Evolutionary conservation across 2,329 filamentous ascomycete genomes (phyloP).

Genomic region (Phialophora macrospora): DNA sequence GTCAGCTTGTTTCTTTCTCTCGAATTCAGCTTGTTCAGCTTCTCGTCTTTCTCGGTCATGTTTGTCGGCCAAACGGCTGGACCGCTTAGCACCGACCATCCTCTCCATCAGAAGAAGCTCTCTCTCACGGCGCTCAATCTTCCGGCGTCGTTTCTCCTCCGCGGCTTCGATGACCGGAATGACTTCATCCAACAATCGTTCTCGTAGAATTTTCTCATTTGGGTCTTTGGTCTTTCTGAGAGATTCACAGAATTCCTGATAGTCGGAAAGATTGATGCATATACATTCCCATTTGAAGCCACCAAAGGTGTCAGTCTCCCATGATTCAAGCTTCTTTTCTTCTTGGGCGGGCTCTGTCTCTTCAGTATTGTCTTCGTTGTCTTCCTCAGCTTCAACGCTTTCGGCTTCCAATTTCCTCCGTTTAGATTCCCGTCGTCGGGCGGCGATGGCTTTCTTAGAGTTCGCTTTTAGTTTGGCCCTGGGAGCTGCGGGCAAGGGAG

Average conservation of each 20-base stretch:
- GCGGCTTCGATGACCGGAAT: constrained; percentile 83
- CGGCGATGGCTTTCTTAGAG: constrained; percentile 67
- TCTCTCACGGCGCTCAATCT: constrained; percentile 74
- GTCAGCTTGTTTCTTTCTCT: constrained; percentile 68
- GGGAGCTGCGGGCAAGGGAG: constrained; percentile 61
- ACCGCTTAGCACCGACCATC: constrained; percentile 91
- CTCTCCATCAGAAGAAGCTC: constrained; percentile 82
- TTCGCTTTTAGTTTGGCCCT: constrained; percentile 68
- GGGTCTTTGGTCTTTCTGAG: constrained; percentile 78
- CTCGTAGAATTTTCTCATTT: constrained; percentile 79
- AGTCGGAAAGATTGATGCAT: constrained; percentile 79
- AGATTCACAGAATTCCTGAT: constrained; percentile 70
- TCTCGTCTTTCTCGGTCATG: constrained; percentile 77
- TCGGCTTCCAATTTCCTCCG: constrained; percentile 58
- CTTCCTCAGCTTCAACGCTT: constrained; percentile 48
- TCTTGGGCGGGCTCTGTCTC: constrained; percentile 44
- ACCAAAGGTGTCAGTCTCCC: constrained; percentile 68
- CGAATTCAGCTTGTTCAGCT: constrained; percentile 71
- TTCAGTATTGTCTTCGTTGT: constrained; percentile 51
- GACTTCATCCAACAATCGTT: constrained; percentile 75
- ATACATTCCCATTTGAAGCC: constrained; percentile 89
- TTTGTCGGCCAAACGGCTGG: constrained; percentile 83
- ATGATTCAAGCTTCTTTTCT: constrained; percentile 45
- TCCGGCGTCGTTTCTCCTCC: constrained; percentile 69
- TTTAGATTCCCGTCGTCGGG: constrained; percentile 69